Evolutionary conservation across 1,284 basidiomycete genomes (phyloP), one percentile per base, ranked within the genome.

Genomic region (Malassezia slooffiae): DNA sequence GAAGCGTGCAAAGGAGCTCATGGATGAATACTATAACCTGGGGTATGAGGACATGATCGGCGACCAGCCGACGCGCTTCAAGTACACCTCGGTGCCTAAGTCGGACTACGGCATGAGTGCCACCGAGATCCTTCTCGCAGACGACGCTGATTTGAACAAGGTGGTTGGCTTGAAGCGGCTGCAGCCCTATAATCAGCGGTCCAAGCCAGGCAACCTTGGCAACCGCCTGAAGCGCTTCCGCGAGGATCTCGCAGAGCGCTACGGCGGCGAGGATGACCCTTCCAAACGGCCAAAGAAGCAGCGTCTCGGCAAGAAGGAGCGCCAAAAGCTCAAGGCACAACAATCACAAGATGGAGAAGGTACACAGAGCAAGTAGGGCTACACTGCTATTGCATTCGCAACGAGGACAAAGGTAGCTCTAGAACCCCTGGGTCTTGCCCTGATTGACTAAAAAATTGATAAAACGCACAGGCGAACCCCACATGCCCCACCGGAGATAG

Each of bases 41-140:
- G 89, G 95, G 57, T 93, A 95, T 74, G 95, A 96, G 71, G 90
- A 95, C 67, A 79, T 93, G 75, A 87, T 89, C 48, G 90, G 83
- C 5, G 87, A 82, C 67, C 73, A 88, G 57, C 82, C 87, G 1
- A 96, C 91, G 0, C 82, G 88, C 11, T 99, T 97, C 79, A 83
- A 85, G 67, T 99, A 99, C 69, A 76, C 80, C 6, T 75, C 80
- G 34, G 80, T 87, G 11, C 73, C 79, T 24, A 72, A 81, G 0
- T 76, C 82, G 46, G 71, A 72, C 26, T 93, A 79, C 70, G 81
- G 79, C 7, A 78, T 99, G 33, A 78, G 80, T 0, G 79, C 91
- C 0, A 80, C 77, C 2, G 91, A 99, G 66, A 89, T 97, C 54
- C 75, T 99, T 16, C 76, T 89, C 58, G 89, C 93, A 3, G 87